Conservation (phyloP, 139 green algal species). For the Chlamydomonas sp. region DNA sequence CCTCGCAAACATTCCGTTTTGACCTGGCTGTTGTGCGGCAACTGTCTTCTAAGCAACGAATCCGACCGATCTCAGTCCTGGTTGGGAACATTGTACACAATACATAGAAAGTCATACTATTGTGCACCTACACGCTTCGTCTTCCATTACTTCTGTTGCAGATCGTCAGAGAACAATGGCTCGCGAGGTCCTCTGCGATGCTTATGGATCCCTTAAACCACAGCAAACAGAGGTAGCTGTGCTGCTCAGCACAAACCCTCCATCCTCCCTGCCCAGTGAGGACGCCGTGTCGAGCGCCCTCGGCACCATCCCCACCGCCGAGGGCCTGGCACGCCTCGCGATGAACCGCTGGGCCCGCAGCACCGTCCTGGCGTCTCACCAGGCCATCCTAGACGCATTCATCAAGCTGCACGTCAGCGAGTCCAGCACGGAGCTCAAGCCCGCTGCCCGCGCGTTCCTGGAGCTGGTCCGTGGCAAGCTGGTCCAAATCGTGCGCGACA, state of each 20-base stretch:
- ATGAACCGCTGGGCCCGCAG: slow-evolving; percentile 22
- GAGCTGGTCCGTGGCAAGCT: neutral
- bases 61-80: too few species aligned
- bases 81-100: too few species aligned
- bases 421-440: slow-evolving; percentile 24
- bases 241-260: slow-evolving; percentile 1
- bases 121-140: neutral
- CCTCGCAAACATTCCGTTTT: too few species aligned
- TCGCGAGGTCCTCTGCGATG: slow-evolving; percentile 6
- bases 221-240: slow-evolving; percentile 25
- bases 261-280: neutral
- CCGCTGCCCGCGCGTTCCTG: slow-evolving; percentile 13
- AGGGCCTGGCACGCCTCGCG: slow-evolving; percentile 7
- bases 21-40: too few species aligned
- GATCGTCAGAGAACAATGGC: neutral
- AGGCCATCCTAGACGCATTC: slow-evolving; percentile 34
- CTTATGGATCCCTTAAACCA: slow-evolving; percentile 20
- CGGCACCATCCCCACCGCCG: neutral
- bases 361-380: neutral
- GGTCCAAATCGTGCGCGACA: slow-evolving; percentile 1
- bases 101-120: too few species aligned
- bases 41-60: too few species aligned
- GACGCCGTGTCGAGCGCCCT: neutral
- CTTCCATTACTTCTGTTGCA: neutral
- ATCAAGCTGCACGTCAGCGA: slow-evolving; percentile 27